Percentiles rank a stretch among this genome's conserved stretches.
Conservation (phyloP, 2,329 filamentous ascomycete species). For the Aureobasidium sp. region DNA sequence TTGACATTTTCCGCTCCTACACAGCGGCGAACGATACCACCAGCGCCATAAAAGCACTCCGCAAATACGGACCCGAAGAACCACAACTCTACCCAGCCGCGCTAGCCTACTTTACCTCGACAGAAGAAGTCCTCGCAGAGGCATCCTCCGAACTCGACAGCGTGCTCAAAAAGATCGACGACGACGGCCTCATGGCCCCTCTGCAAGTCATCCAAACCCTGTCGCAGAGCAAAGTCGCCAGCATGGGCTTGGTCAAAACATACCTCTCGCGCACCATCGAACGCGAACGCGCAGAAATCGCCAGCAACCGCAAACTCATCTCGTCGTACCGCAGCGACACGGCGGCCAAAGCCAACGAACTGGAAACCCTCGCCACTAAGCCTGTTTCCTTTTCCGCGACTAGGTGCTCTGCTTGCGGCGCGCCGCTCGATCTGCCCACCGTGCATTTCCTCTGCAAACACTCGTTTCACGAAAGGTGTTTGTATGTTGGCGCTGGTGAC, state of each 20-base stretch:
- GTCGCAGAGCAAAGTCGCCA: conserved; percentile 69
- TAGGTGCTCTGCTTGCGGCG: conserved; percentile 73
- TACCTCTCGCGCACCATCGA: conserved; percentile 86
- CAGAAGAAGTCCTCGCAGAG: conserved; percentile 69
- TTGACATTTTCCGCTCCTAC: conserved; percentile 95
- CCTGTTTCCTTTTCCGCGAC: conserved; percentile 86
- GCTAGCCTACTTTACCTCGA: conserved; percentile 85
- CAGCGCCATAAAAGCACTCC: conserved; percentile 79
- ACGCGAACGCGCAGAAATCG: conserved; percentile 79
- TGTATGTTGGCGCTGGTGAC: conserved; percentile 48
- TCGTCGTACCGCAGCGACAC: conserved; percentile 79
- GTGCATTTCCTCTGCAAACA: conserved; percentile 98
- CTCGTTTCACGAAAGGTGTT: conserved; percentile 85
- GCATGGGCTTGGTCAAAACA: conserved; percentile 93
- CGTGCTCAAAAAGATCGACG: conserved; percentile 78
- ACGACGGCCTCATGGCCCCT: conserved; percentile 87
- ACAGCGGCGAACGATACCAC: conserved; percentile 84
- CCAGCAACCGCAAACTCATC: conserved; percentile 69
- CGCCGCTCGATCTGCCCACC: conserved; percentile 71
- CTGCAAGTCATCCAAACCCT: conserved; percentile 94
- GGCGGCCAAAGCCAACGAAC: conserved; percentile 65
- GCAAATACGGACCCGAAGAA: conserved; percentile 85
- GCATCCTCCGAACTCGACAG: conserved; percentile 74
- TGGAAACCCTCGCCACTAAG: conserved; percentile 66
- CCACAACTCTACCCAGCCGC: conserved; percentile 89